phyloP scores from a whole-genome alignment of 1,284 basidiomycete genomes.

The Mycena sp. region DNA sequence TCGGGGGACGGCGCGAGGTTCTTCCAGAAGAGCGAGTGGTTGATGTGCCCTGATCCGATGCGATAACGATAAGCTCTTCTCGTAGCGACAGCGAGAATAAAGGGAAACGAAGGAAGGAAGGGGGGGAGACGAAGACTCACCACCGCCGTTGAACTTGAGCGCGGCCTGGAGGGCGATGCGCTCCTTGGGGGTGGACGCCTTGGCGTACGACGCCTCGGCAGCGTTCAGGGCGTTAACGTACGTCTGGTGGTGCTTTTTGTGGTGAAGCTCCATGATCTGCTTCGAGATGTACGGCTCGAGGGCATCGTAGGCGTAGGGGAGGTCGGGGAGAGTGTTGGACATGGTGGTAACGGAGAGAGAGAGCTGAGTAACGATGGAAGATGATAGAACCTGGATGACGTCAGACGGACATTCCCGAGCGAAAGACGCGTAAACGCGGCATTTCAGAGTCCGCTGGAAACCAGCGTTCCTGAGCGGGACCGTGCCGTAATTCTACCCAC shows the following conservation, averaged over 20 bases:
- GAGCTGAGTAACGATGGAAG: slow-evolving; percentile 9
- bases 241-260: slow-evolving; percentile 95
- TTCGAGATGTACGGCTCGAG: slow-evolving; percentile 85
- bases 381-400: slow-evolving; percentile 4
- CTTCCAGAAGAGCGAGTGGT: slow-evolving; percentile 95
- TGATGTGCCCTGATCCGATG: slow-evolving; percentile 74
- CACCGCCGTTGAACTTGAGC: slow-evolving; percentile 71
- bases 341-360: slow-evolving; percentile 34
- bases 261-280: slow-evolving; percentile 94
- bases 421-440: not conserved
- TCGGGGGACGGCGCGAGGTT: slow-evolving; percentile 72
- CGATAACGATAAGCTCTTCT: slow-evolving; percentile 29
- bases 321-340: slow-evolving; percentile 76
- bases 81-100: too few relatives aligned
- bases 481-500: too few relatives aligned
- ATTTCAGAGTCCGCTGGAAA: not conserved
- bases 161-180: slow-evolving; percentile 78
- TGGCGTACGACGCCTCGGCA: slow-evolving; percentile 86
- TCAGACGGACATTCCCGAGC: not conserved
- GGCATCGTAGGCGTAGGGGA: slow-evolving; percentile 89
- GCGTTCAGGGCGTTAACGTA: slow-evolving; percentile 94
- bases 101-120: slow-evolving; percentile 9
- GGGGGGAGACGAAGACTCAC: slow-evolving; percentile 40
- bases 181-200: slow-evolving; percentile 77
- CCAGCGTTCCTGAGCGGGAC: too few relatives aligned